Evolutionary conservation across 1,284 basidiomycete genomes (phyloP).

Genomic region (Naganishia liquefaciens): DNA sequence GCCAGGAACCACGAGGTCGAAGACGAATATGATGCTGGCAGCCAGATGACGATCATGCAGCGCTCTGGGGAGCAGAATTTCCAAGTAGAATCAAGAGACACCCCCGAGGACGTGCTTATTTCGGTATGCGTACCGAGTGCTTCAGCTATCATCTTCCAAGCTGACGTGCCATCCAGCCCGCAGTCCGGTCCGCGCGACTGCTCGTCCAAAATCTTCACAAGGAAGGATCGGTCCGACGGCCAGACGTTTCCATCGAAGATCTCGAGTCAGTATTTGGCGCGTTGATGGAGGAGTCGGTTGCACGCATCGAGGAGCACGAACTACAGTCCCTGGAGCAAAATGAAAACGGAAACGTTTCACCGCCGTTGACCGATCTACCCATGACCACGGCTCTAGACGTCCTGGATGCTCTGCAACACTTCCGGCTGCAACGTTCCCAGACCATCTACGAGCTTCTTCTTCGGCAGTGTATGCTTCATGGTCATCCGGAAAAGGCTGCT

Average conservation of each 20-base stretch:
- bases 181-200: background rate
- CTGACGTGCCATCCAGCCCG: background rate
- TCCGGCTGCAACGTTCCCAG: slow-evolving; percentile 41
- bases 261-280: slow-evolving; percentile 17
- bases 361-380: background rate
- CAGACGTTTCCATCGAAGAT: slow-evolving; percentile 12
- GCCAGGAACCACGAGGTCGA: slow-evolving; percentile 8
- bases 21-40: background rate
- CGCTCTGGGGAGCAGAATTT: background rate
- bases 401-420: slow-evolving; percentile 39
- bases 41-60: too few relatives aligned
- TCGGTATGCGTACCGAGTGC: background rate
- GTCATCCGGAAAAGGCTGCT: slow-evolving; percentile 46
- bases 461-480: slow-evolving; percentile 38
- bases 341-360: background rate
- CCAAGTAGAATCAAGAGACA: background rate
- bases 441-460: slow-evolving; percentile 43
- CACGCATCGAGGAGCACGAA: background rate
- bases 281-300: slow-evolving; percentile 21
- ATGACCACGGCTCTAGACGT: slow-evolving; percentile 36
- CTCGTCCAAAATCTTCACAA: slow-evolving; percentile 1
- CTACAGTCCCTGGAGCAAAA: background rate
- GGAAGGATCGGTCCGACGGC: slow-evolving; percentile 2
- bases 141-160: too few relatives aligned
- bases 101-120: background rate